Conservation (phyloP, 331 rosid species). For the Rosa hybrid region DNA sequence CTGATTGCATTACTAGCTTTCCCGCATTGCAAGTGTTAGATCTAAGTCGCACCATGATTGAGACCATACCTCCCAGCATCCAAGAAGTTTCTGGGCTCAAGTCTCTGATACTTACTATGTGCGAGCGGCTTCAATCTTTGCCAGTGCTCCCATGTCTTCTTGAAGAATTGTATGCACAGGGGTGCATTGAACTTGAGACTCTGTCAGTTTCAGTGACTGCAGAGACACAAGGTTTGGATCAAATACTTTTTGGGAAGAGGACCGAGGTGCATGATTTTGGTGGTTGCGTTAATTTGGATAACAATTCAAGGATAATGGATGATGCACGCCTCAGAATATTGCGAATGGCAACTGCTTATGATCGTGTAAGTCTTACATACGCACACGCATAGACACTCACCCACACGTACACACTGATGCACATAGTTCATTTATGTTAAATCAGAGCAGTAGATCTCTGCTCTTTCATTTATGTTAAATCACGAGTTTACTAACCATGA, state of each 20-base stretch:
- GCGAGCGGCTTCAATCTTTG: neutral
- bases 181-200: neutral
- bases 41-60: conserved; percentile 25
- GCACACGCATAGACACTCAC: too few relatives aligned
- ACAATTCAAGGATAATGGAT: neutral
- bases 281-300: neutral
- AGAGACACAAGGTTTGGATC: neutral
- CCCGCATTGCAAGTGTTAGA: conserved; percentile 23
- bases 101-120: neutral
- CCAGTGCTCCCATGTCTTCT: conserved; percentile 14
- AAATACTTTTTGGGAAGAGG: neutral
- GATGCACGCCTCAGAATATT: neutral
- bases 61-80: conserved; percentile 35
- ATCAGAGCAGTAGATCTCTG: too few relatives aligned
- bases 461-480: too few relatives aligned
- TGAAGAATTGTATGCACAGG: neutral
- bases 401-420: too few relatives aligned
- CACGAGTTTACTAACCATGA: too few relatives aligned
- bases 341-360: neutral
- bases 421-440: too few relatives aligned
- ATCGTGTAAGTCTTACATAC: neutral
- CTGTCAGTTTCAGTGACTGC: neutral
- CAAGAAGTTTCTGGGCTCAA: conserved; percentile 3
- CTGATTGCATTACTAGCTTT: conserved; percentile 17
- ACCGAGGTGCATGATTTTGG: too few relatives aligned